phyloP scores from a whole-genome alignment of 2,329 filamentous ascomycete species.

The Ophiocordyceps camponoti-rufipedis region DNA sequence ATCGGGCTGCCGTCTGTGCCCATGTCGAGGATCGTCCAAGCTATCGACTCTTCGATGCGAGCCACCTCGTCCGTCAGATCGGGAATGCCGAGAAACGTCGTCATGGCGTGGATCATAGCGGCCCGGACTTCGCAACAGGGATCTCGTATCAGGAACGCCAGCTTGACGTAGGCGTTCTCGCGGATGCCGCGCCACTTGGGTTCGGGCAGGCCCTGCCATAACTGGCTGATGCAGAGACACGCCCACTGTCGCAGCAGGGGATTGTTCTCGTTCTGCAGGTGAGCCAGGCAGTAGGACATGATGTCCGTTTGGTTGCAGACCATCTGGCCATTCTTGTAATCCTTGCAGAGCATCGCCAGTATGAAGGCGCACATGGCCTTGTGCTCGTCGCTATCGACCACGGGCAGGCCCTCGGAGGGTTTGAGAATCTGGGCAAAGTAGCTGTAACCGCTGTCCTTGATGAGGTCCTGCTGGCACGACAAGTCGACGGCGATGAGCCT shows the following conservation, averaged over 20 bases:
- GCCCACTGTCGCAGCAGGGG: constrained; percentile 87
- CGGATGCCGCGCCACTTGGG: constrained; percentile 94
- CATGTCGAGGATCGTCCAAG: constrained; percentile 79
- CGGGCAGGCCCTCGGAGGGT: constrained; percentile 63
- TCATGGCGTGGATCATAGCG: constrained; percentile 84
- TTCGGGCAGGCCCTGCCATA: constrained; percentile 81
- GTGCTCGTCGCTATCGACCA: constrained; percentile 81
- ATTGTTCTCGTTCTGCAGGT: constrained; percentile 74
- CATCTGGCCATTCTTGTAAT: constrained; percentile 77
- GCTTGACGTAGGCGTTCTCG: constrained; percentile 63
- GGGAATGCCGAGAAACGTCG: constrained; percentile 83
- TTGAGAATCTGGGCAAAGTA: constrained; percentile 93
- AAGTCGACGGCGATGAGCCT: constrained; percentile 88
- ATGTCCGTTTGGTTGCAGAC: constrained; percentile 84
- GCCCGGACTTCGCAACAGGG: constrained; percentile 83
- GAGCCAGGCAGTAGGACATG: constrained; percentile 70
- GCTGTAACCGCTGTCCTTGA: constrained; percentile 93
- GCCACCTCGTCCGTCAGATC: constrained; percentile 84
- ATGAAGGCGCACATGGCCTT: constrained; percentile 99
- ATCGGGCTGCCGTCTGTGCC: constrained; percentile 85
- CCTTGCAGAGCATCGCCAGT: constrained; percentile 89
- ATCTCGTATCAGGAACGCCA: constrained; percentile 68
- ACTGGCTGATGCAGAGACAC: constrained; percentile 83
- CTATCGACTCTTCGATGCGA: constrained; percentile 77
- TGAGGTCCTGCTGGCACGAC: constrained; percentile 77